phyloP scores from a whole-genome alignment of 108 stramenopile genomes.

The Craspedostauros australis region DNA sequence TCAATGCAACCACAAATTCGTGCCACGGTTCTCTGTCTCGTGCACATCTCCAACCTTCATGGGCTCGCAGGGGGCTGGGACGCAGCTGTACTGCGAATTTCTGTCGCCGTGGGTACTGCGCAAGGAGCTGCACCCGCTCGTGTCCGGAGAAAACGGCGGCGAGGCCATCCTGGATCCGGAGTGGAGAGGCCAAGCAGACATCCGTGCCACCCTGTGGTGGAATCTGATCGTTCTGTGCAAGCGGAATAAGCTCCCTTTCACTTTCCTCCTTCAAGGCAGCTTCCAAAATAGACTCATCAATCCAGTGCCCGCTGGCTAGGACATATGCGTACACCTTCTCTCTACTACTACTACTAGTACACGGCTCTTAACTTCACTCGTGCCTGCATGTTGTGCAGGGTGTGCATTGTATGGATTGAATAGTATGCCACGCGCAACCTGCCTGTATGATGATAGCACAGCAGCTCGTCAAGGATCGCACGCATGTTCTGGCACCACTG shows the following conservation, averaged over 20 bases:
- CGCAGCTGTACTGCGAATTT: constrained; percentile 78
- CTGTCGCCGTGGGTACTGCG: constrained; percentile 84
- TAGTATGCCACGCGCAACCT: too few relatives aligned
- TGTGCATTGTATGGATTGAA: too few relatives aligned
- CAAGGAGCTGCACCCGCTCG: constrained; percentile 57
- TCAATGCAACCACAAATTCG: constrained; percentile 68
- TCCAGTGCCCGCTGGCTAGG: constrained; percentile 24
- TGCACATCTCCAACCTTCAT: constrained; percentile 50
- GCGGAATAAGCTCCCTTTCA: constrained; percentile 63
- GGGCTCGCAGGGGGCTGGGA: constrained; percentile 71
- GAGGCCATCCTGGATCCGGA: constrained; percentile 61
- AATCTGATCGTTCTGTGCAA: constrained; percentile 74
- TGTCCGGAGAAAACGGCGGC: constrained; percentile 37
- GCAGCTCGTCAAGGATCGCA: too few relatives aligned
- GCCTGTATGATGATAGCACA: too few relatives aligned
- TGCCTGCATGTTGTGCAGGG: too few relatives aligned
- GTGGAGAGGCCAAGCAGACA: constrained; percentile 54
- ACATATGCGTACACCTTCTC: too few relatives aligned
- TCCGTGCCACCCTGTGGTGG: constrained; percentile 81
- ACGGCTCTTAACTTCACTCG: too few relatives aligned
- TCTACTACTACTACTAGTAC: too few relatives aligned
- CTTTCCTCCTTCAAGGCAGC: constrained; percentile 81
- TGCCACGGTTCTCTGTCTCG: constrained; percentile 71
- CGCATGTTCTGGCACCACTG: too few relatives aligned
- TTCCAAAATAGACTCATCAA: constrained; percentile 55